These are phyloP conservation scores for Komagataella kurtzmanii DNA, from an alignment of 805 yeast species.

Conservation along the genomic window DNA sequence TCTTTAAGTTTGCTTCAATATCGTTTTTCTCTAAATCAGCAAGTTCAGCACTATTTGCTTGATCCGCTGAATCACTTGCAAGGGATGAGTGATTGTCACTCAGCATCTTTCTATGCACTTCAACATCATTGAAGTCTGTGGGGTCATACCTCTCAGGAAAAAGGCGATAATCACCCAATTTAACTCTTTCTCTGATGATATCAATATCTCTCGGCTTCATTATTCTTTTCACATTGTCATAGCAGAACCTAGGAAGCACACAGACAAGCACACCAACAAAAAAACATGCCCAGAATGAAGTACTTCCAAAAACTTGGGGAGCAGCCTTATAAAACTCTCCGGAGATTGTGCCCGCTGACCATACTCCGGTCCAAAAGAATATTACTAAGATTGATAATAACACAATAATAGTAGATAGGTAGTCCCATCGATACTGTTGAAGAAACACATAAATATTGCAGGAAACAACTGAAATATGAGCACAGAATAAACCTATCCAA, in stretches of 20 bases:
- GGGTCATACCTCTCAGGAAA: conserved; percentile 42
- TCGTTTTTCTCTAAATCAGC: neutral
- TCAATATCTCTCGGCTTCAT: conserved; percentile 58
- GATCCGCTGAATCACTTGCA: neutral
- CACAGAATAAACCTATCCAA: conserved; percentile 55
- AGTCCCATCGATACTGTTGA: conserved; percentile 71
- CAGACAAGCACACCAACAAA: conserved; percentile 41
- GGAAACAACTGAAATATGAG: conserved; percentile 46
- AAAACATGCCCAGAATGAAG: conserved; percentile 51
- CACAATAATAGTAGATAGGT: conserved; percentile 41
- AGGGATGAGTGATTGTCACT: conserved; percentile 1
- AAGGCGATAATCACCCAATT: conserved; percentile 34
- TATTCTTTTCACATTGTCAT: conserved; percentile 33
- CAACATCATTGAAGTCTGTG: conserved; percentile 23
- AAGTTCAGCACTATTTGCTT: neutral
- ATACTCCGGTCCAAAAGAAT: conserved; percentile 71
- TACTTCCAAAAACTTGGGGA: conserved; percentile 44
- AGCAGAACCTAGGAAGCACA: conserved; percentile 46
- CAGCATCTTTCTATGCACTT: conserved; percentile 5
- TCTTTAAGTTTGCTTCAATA: neutral
- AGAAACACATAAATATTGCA: conserved; percentile 55
- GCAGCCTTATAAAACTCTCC: conserved; percentile 56
- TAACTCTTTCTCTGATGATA: conserved; percentile 50
- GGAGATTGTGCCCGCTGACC: conserved; percentile 41
- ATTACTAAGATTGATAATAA: conserved; percentile 43